Conservation (phyloP, 108 stramenopile genomes). For the Nitzschia inconspicua region DNA sequence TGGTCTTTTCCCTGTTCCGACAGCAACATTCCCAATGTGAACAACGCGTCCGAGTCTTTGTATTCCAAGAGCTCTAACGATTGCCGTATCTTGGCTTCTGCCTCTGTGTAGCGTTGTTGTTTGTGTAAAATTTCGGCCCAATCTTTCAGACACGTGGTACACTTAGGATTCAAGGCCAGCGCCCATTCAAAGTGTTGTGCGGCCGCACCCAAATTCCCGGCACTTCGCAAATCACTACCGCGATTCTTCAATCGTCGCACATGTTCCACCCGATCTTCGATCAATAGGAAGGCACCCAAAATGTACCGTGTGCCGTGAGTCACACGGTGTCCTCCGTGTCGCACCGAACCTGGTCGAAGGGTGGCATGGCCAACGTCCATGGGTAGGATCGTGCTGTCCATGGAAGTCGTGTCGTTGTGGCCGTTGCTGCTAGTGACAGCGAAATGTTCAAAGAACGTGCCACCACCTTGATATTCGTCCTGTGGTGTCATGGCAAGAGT, state of each 20-base stretch:
- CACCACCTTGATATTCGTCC: slow-evolving; percentile 52
- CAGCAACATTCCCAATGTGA: slow-evolving; percentile 49
- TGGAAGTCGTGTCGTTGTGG: too few relatives aligned
- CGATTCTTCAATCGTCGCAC: slow-evolving; percentile 36
- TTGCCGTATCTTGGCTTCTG: slow-evolving; percentile 37
- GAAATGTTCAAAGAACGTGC: neutral
- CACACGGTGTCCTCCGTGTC: slow-evolving; percentile 51
- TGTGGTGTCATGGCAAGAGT: slow-evolving; percentile 43
- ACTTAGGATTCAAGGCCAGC: slow-evolving; percentile 42
- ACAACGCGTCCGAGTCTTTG: slow-evolving; percentile 60
- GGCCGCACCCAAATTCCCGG: slow-evolving; percentile 34
- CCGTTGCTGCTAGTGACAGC: too few relatives aligned
- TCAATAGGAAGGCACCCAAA: slow-evolving; percentile 61
- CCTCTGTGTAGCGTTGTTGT: slow-evolving; percentile 34
- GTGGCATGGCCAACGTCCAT: slow-evolving; percentile 52
- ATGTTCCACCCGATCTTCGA: slow-evolving; percentile 33
- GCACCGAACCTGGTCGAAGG: slow-evolving; percentile 52
- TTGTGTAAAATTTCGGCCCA: slow-evolving; percentile 51
- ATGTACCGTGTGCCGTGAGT: slow-evolving; percentile 45
- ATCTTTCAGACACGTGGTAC: slow-evolving; percentile 62
- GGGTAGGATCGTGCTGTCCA: slow-evolving; percentile 17
- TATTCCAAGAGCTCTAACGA: slow-evolving; percentile 50
- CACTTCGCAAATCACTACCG: slow-evolving; percentile 36
- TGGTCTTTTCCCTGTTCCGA: slow-evolving; percentile 45
- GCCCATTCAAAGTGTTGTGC: slow-evolving; percentile 53